Conservation (phyloP, 257 asterid genomes). For the Catharanthus roseus region DNA sequence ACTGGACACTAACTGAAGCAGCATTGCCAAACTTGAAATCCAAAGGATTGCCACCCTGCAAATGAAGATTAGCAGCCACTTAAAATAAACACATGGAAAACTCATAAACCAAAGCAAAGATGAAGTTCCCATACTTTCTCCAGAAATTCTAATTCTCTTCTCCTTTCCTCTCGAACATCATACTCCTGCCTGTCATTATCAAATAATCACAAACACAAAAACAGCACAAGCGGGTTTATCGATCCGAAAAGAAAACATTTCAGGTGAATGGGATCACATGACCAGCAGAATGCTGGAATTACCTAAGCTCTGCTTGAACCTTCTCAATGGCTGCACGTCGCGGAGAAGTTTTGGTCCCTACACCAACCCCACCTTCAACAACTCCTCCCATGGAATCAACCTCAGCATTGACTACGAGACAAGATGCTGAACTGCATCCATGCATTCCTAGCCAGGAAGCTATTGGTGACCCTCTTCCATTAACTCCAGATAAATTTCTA, state of each 20-base stretch:
- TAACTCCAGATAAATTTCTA: slow-evolving; percentile 21
- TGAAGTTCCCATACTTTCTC: slow-evolving; percentile 55
- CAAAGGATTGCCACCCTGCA: slow-evolving; percentile 87
- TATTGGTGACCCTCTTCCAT: slow-evolving; percentile 40
- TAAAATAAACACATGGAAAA: slow-evolving; percentile 19
- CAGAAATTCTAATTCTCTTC: slow-evolving; percentile 78
- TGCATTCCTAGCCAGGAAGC: slow-evolving; percentile 52
- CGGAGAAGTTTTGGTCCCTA: slow-evolving; percentile 61
- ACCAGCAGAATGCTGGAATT: slow-evolving; percentile 26
- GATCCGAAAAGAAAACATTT: background rate
- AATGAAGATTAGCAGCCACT: slow-evolving; percentile 20
- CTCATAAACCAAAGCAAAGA: slow-evolving; percentile 18
- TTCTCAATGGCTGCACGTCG: slow-evolving; percentile 54
- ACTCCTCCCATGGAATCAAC: slow-evolving; percentile 93
- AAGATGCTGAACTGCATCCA: slow-evolving; percentile 68
- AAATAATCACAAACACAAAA: slow-evolving; percentile 11
- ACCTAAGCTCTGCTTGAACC: slow-evolving; percentile 87
- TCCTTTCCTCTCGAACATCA: slow-evolving; percentile 66
- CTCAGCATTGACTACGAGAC: slow-evolving; percentile 74
- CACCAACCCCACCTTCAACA: slow-evolving; percentile 74
- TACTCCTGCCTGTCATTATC: slow-evolving; percentile 67
- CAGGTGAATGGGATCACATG: slow-evolving; percentile 4
- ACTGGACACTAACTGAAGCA: slow-evolving; percentile 65
- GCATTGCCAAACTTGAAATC: slow-evolving; percentile 57
- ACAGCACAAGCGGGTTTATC: background rate